These are phyloP conservation scores for Dendrobium catenatum DNA, from an alignment of 106 monocot genomes.

Conservation along the genomic window DNA sequence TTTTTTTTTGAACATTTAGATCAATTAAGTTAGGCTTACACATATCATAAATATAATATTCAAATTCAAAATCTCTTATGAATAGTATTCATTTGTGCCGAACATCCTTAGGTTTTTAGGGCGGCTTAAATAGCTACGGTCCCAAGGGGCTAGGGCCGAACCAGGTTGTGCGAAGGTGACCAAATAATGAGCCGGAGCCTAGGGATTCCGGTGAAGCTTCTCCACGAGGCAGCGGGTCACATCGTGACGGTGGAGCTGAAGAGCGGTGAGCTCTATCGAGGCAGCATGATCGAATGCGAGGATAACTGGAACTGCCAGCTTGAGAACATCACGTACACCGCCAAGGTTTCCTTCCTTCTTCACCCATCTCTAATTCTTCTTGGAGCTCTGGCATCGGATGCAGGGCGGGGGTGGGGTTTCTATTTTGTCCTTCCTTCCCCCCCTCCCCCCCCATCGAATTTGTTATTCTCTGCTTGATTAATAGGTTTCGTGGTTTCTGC, in stretches of 20 bases:
- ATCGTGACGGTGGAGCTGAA: conserved; percentile 67
- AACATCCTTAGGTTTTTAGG: not conserved
- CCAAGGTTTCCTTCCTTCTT: conserved; percentile 26
- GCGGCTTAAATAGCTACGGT: not conserved
- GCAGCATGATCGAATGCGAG: conserved; percentile 79
- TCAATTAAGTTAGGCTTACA: too few relatives aligned
- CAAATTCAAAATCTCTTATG: too few relatives aligned
- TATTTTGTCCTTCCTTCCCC: not conserved
- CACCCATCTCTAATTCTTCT: not conserved
- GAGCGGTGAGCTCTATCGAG: conserved; percentile 68
- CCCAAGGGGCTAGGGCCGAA: not conserved
- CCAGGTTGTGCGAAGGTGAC: not conserved
- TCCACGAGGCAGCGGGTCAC: conserved; percentile 70
- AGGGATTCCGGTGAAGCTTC: conserved; percentile 76
- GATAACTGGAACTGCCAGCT: conserved; percentile 84
- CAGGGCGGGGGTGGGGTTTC: not conserved
- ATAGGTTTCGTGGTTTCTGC: not conserved
- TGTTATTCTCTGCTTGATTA: not conserved
- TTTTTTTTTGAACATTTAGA: too few relatives aligned
- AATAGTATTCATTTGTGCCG: too few relatives aligned
- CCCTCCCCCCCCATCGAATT: not conserved
- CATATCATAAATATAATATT: too few relatives aligned
- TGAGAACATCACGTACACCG: conserved; percentile 59
- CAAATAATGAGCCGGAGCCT: conserved; percentile 49
- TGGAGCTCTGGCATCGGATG: not conserved